Percentiles rank a stretch among this genome's conserved stretches.
These are phyloP conservation scores for Lipomyces chichibuensis DNA, from an alignment of 805 yeast species.

Conservation along the genomic window DNA sequence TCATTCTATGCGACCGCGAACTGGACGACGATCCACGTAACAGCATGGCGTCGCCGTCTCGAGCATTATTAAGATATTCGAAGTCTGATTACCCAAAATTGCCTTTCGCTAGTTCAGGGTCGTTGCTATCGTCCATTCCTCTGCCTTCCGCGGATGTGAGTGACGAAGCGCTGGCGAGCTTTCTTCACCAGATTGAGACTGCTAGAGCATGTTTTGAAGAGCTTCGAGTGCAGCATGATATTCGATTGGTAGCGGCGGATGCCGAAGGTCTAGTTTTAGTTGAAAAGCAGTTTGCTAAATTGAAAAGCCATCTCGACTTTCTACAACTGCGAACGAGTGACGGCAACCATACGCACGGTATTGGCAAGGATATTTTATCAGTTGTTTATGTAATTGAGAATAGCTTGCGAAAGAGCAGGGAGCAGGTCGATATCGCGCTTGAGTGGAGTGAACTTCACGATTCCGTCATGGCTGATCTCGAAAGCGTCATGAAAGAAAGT, in stretches of 20 bases:
- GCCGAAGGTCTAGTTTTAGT: constrained; percentile 5
- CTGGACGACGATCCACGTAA: background rate
- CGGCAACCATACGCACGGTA: background rate
- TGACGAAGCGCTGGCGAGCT: background rate
- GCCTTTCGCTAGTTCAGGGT: background rate
- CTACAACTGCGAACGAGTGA: constrained; percentile 7
- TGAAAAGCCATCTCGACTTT: constrained; percentile 15
- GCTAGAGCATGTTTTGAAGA: constrained; percentile 13
- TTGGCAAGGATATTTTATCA: constrained; percentile 13
- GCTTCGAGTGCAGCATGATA: constrained; percentile 12
- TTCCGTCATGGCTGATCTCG: constrained; percentile 20
- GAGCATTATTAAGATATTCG: background rate
- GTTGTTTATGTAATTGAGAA: constrained; percentile 10
- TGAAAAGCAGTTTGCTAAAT: constrained; percentile 6
- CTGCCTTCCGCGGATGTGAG: background rate
- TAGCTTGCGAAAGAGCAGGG: constrained; percentile 12
- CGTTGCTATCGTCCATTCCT: background rate
- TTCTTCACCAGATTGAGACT: background rate
- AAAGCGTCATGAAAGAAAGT: constrained; percentile 18
- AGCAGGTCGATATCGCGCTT: constrained; percentile 28
- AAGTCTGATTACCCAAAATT: background rate
- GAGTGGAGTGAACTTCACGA: constrained; percentile 29
- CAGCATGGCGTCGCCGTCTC: background rate
- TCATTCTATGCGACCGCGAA: background rate
- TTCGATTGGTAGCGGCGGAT: constrained; percentile 14